Base-by-base conservation (phyloP, 2,329 filamentous ascomycete species). In the Aspergillus hiratsukae region DNA sequence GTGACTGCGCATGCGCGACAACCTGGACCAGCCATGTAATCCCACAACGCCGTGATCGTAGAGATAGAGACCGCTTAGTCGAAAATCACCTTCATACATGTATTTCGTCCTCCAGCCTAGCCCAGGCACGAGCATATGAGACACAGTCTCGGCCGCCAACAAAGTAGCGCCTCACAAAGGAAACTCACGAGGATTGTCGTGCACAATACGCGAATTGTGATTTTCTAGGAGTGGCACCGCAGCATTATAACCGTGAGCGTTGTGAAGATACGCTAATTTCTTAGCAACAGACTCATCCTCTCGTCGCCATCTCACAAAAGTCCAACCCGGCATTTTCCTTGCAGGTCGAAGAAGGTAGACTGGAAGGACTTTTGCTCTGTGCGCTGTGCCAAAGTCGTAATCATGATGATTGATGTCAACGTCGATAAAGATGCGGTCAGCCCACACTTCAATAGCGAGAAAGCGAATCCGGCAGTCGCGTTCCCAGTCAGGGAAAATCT, bases 331-430 rank as follows among this genome's bases (percentile, higher is more conserved):
- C 31, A 43, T 48, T 25, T 48, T 55, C 31, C 52, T 29, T 40
- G 27, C 43, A 31, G 55, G 53, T 25, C 51, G 35, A 49, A 61
- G 52, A 3, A 57, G 40, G 41, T 54, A 52, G 29, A 61, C 59
- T 14, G 57, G 57, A 37, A 59, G 43, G 35, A 57, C 19, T 19
- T 52, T 56, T 7, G 14, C 27, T 50, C 56, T 55, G 50, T 61
- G 59, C 7, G 57, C 54, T 48, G 54, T 61, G 21, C 21, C 11
- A 49, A 57, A 61, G 46, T 58, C 25, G 49, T 61, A 58, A 23
- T 61, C 54, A 25, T 51, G 49, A 49, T 54, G 51, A 37, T 61
- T 55, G 35, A 60, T 53, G 45, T 58, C 56, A 35, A 61, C 51
- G 17, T 51, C 54, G n/a, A 57, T 53, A 43, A 51, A 61, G 37